Percentiles rank a stretch among this genome's conserved stretches.
phyloP scores from a whole-genome alignment of 192 early-diverging fungal species.

The Mortierella claussenii region DNA sequence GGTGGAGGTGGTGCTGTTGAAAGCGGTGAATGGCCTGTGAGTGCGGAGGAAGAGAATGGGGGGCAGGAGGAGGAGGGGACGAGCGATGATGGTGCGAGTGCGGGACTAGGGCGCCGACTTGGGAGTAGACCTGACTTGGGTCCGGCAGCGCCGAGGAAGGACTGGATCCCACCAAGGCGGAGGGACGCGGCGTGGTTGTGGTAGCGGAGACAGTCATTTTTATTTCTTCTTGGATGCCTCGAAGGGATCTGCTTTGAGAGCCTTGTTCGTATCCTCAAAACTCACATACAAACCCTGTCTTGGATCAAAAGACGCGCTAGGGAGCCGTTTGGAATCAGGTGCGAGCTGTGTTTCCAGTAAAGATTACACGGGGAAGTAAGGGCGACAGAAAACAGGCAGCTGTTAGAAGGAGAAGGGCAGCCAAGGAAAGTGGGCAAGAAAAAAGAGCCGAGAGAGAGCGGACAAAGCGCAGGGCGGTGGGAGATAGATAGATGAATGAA shows the following conservation, averaged over 20 bases:
- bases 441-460: not conserved
- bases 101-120: not conserved
- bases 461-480: too few species aligned
- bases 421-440: not conserved
- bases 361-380: not conserved
- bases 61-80: not conserved
- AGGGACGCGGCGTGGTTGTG: not conserved
- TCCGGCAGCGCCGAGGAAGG: not conserved
- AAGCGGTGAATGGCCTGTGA: too few species aligned
- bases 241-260: too few species aligned
- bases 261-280: too few species aligned
- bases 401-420: not conserved
- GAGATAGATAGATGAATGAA: too few species aligned
- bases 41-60: not conserved
- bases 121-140: not conserved
- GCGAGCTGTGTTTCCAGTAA: too few species aligned
- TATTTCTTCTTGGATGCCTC: too few species aligned
- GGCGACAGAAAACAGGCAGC: not conserved
- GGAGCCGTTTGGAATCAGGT: too few species aligned
- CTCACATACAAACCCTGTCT: too few species aligned
- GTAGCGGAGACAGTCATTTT: conserved; percentile 5
- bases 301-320: too few species aligned
- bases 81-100: not conserved
- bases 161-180: not conserved
- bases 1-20: too few species aligned